A percentile compares a stretch with the other conserved stretches of the same genome.
phyloP scores from a whole-genome alignment of 129 eudicot species.

The Pseudognaphalium luteoalbum region DNA sequence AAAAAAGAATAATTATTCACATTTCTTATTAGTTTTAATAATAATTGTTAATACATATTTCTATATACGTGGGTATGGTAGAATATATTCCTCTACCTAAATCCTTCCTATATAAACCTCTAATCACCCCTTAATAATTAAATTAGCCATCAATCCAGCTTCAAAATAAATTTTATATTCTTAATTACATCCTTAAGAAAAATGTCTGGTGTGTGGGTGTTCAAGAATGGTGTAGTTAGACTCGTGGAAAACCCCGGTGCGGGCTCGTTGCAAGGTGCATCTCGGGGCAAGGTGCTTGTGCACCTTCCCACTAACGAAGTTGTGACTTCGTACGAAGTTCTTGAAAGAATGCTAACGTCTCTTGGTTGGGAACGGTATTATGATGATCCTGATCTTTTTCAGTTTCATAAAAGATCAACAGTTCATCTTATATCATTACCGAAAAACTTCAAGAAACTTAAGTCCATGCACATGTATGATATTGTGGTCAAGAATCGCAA shows the following conservation, averaged over 20 bases:
- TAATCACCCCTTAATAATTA: not conserved
- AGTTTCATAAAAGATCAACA: constrained; percentile 79
- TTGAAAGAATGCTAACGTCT: constrained; percentile 53
- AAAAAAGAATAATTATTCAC: constrained; percentile 13
- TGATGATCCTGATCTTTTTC: constrained; percentile 73
- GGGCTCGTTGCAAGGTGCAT: constrained; percentile 41
- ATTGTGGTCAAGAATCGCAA: constrained; percentile 89
- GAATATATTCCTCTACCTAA: constrained; percentile 39
- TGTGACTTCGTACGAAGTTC: constrained; percentile 63
- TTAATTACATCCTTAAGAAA: not conserved
- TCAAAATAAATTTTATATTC: constrained; percentile 26
- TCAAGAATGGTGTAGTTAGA: constrained; percentile 81
- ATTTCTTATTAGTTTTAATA: constrained; percentile 16
- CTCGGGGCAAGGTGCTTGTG: constrained; percentile 60
- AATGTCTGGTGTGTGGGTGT: constrained; percentile 98
- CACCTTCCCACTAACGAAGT: constrained; percentile 67
- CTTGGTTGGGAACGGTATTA: constrained; percentile 93
- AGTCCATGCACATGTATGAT: constrained; percentile 92
- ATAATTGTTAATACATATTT: constrained; percentile 12
- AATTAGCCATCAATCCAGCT: constrained; percentile 10
- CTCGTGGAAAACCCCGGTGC: constrained; percentile 75
- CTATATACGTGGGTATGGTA: constrained; percentile 20
- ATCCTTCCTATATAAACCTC: constrained; percentile 12
- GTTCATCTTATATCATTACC: constrained; percentile 89
- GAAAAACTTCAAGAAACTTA: constrained; percentile 65